Percentiles rank a stretch among this genome's conserved stretches.
Evolutionary conservation across 169 alveolate species (phyloP).

Genomic region (Cryptosporidium bovis): DNA sequence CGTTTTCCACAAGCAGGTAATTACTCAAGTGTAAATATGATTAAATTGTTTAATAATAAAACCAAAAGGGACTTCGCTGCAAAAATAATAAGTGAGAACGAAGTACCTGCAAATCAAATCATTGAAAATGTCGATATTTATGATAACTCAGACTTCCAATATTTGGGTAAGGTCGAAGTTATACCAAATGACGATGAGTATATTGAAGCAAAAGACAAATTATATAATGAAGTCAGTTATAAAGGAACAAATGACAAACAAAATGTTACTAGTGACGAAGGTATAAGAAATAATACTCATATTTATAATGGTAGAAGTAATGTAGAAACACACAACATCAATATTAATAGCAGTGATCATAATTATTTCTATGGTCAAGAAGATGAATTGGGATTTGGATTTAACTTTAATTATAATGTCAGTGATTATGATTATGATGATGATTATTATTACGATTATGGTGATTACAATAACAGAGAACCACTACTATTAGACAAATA

Average conservation of each 20-base stretch:
- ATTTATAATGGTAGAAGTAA: not conserved
- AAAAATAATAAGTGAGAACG: constrained; percentile 30
- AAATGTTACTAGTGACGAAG: not conserved
- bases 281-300: not conserved
- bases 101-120: constrained; percentile 15
- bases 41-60: constrained; percentile 39
- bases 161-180: constrained; percentile 67
- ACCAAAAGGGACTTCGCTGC: constrained; percentile 66
- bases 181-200: constrained; percentile 10
- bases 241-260: not conserved
- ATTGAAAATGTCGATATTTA: constrained; percentile 24
- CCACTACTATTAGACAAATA: constrained; percentile 69
- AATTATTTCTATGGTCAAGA: not conserved
- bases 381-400: not conserved
- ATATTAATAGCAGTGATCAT: not conserved
- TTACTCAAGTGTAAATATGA: constrained; percentile 34
- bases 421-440: too few species aligned
- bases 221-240: not conserved
- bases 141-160: constrained; percentile 42
- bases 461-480: not conserved
- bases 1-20: constrained; percentile 71
- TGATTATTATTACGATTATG: too few species aligned
- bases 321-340: not conserved
- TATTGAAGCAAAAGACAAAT: not conserved
- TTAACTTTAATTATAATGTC: not conserved